Evolutionary conservation across 441 rosid genomes (phyloP), one percentile per base, ranked within the genome.

Genomic region (Adansonia madagascariensis): DNA sequence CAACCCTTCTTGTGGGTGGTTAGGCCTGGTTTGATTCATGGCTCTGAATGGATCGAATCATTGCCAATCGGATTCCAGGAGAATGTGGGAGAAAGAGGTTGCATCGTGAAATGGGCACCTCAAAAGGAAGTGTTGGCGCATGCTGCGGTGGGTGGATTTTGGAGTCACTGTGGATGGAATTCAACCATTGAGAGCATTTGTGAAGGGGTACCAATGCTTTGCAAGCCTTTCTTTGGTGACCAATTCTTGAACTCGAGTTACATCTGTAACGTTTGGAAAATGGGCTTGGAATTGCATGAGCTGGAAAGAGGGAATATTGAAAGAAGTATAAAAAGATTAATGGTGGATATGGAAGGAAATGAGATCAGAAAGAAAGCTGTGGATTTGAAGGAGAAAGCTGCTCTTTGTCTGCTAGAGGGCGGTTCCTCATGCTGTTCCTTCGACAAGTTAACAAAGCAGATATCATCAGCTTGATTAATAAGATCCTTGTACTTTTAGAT

Each of bases 141-240:
- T 49, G 71, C 8, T 20, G 71, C 87, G 6, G 72, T 71, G 8
- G 82, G 83, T 57, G 83, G 82, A 47, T 80, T 82, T 53, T 84
- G 83, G 83, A 82, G 72, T 43, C 85, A 82, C 55, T 75, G 71
- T 43, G 84, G 86, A 0, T 79, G 87, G 86, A 86, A 83, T 78
- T 84, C 86, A 6, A 86, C 82, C 14, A 39, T 84, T 4, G 85
- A 87, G 53, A 79, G 83, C 27, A 63, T 85, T 5, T 31, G 59
- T 10, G 82, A 83, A 85, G 84, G 87, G 3, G 67, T 87, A 18
- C 85, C 85, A 6, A 73, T 85, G 86, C 63, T 84, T 0, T 84
- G 84, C 68, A 74, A n/a, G 27, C 88, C 87, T 0, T 22, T 69
- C 55, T 84, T 74, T 8, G 75, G 79, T 1, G 86, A 85, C 31